Evolutionary conservation across 306 rosid species (phyloP).

Genomic region (Alnus glutinosa): DNA sequence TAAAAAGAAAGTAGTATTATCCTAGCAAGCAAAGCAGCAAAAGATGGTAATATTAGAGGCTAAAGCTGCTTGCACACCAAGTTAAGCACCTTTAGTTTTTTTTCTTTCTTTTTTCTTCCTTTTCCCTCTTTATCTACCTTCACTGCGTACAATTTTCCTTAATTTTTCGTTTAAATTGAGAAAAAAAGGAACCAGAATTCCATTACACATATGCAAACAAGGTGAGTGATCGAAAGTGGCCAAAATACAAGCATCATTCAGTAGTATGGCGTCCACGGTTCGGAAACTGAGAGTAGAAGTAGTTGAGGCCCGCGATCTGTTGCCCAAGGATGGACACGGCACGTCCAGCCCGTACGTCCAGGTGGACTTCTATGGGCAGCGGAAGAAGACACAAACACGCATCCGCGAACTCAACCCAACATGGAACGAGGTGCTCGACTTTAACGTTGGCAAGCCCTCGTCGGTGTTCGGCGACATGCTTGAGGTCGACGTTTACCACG

Average conservation of each 20-base stretch:
- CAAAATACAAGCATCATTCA: not conserved
- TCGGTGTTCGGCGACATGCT: constrained; percentile 61
- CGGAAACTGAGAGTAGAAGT: constrained; percentile 73
- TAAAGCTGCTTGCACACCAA: constrained; percentile 60
- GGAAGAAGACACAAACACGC: constrained; percentile 49
- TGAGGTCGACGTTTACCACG: constrained; percentile 68
- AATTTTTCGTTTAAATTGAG: not conserved
- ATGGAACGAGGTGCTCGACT: constrained; percentile 76
- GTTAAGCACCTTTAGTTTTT: constrained; percentile 47
- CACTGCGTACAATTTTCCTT: constrained; percentile 9
- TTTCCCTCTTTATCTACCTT: constrained; percentile 17
- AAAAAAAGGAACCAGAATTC: too few relatives aligned
- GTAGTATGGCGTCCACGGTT: constrained; percentile 32
- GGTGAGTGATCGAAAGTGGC: too few relatives aligned
- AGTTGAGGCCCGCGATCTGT: constrained; percentile 76
- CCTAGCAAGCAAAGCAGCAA: constrained; percentile 36
- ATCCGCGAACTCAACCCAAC: constrained; percentile 60
- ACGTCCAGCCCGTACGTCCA: constrained; percentile 74
- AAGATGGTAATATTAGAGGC: not conserved
- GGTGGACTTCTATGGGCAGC: constrained; percentile 72
- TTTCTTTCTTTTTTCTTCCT: constrained; percentile 1
- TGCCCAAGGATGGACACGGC: constrained; percentile 77
- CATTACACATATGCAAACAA: too few relatives aligned
- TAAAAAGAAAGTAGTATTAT: constrained; percentile 20
- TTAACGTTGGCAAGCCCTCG: constrained; percentile 53